Conservation (phyloP, 192 early-diverging fungal genomes). For the Pilobolus umbonatus region DNA sequence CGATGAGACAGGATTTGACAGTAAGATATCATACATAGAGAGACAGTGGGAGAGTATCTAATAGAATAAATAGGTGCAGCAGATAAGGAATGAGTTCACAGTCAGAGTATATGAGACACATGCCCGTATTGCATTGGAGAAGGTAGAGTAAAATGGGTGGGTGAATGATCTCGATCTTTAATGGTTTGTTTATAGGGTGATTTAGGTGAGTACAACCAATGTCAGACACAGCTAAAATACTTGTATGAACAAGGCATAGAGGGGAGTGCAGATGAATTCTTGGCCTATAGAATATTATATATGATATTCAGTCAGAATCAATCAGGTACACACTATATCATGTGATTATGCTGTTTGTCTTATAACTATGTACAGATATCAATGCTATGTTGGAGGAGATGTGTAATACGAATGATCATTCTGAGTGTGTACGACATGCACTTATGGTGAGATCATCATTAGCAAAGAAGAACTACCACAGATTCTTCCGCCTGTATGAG, state of each 20-base stretch:
- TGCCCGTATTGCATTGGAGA: conserved; percentile 94
- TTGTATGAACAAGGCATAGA: conserved; percentile 68
- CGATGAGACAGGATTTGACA: conserved; percentile 92
- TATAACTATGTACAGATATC: conserved; percentile 52
- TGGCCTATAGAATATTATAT: conserved; percentile 91
- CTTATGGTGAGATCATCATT: conserved; percentile 76
- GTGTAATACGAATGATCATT: conserved; percentile 47
- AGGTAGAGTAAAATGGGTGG: conserved; percentile 39
- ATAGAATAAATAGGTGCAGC: conserved; percentile 61
- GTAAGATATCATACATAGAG: conserved; percentile 40
- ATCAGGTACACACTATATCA: conserved; percentile 51
- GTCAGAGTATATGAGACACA: conserved; percentile 93
- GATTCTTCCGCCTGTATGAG: conserved; percentile 77
- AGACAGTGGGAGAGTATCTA: background rate
- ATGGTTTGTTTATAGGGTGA: conserved; percentile 54
- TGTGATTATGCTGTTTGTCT: background rate
- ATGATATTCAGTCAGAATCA: conserved; percentile 81
- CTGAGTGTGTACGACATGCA: conserved; percentile 69
- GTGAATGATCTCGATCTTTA: background rate
- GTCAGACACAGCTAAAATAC: conserved; percentile 89
- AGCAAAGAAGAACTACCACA: conserved; percentile 79
- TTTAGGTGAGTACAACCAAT: conserved; percentile 98
- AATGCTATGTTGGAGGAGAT: conserved; percentile 69
- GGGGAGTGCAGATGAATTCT: conserved; percentile 85
- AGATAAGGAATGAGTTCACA: conserved; percentile 90